Percentiles rank a stretch among this genome's conserved stretches.
phyloP scores from a whole-genome alignment of 1,139 yeast genomes.

The Blastobotrys buckinghamii region DNA sequence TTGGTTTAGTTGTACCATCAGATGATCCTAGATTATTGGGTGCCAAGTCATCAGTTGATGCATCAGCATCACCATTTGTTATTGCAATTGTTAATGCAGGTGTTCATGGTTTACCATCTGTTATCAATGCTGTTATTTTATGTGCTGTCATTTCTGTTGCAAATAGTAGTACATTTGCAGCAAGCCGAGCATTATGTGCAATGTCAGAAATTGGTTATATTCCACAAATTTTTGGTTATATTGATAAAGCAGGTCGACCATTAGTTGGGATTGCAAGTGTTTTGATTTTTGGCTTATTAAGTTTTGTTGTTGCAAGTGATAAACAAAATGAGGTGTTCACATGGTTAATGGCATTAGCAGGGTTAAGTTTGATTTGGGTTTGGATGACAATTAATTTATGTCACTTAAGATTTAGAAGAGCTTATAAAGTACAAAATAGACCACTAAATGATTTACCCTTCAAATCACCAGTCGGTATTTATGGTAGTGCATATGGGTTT shows the following conservation, averaged over 20 bases:
- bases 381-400: conserved; percentile 78
- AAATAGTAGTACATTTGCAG: conserved; percentile 69
- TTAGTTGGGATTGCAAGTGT: conserved; percentile 57
- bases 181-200: conserved; percentile 77
- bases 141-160: conserved; percentile 66
- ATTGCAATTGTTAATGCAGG: conserved; percentile 57
- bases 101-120: conserved; percentile 56
- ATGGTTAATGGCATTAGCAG: conserved; percentile 81
- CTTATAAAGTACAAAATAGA: conserved; percentile 61
- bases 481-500: conserved; percentile 66
- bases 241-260: conserved; percentile 73
- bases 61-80: conserved; percentile 67
- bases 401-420: conserved; percentile 74
- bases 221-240: conserved; percentile 64
- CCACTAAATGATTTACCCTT: conserved; percentile 61
- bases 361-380: conserved; percentile 75
- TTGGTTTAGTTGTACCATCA: conserved; percentile 61
- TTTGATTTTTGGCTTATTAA: conserved; percentile 55
- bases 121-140: conserved; percentile 67
- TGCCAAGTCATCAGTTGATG: conserved; percentile 43
- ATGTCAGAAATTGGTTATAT: conserved; percentile 78
- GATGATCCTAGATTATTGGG: conserved; percentile 43
- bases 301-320: conserved; percentile 63
- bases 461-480: conserved; percentile 59
- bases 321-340: conserved; percentile 62